phyloP scores from a whole-genome alignment of 2,329 filamentous ascomycete species.

The Exophiala sp. region DNA sequence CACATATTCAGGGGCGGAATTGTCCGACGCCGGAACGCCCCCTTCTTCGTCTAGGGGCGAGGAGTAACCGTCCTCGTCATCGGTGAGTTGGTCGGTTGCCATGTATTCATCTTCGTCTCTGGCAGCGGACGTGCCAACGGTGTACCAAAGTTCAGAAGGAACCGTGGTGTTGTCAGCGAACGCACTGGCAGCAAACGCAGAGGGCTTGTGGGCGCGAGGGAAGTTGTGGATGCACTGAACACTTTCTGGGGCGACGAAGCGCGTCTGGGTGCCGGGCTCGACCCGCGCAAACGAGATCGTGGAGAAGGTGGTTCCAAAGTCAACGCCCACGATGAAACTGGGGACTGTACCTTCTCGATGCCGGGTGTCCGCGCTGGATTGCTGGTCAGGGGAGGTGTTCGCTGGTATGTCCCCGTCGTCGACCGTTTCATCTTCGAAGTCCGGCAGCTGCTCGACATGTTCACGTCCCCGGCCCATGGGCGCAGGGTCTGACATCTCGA shows the following conservation, averaged over 20 bases:
- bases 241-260: constrained; percentile 71
- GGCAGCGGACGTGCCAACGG: neutral
- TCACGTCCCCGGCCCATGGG: no score
- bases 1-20: neutral
- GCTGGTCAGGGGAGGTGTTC: no score
- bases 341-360: neutral
- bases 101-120: neutral
- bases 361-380: neutral
- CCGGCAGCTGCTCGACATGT: no score
- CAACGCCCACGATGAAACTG: constrained; percentile 89
- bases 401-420: no score
- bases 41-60: constrained; percentile 1
- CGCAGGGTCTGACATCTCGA: no score
- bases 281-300: constrained; percentile 69
- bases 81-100: neutral
- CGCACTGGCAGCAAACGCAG: constrained; percentile 68
- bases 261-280: neutral
- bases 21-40: neutral
- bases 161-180: constrained; percentile 1
- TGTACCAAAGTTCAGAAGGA: constrained; percentile 3
- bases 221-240: constrained; percentile 97
- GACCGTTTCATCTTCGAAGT: no score
- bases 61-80: neutral
- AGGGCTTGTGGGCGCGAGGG: constrained; percentile 72
- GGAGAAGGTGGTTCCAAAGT: constrained; percentile 97